A percentile compares a stretch with the other conserved stretches of the same genome.
Conservation (phyloP, 2,329 filamentous ascomycete genomes). For the Aspergillus novoparasiticus region DNA sequence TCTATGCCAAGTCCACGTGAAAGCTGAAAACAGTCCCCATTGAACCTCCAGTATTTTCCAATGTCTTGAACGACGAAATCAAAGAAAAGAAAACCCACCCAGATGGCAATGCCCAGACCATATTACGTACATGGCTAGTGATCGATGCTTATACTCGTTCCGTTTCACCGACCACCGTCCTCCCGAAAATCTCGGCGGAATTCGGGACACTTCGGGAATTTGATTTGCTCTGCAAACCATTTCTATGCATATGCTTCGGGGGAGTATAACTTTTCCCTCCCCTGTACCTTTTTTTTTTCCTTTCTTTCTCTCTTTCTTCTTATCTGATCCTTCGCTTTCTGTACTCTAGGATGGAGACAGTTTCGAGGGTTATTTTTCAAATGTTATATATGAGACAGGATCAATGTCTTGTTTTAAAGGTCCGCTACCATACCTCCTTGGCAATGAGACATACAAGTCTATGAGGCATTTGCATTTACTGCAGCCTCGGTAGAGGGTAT, state of each 20-base stretch:
- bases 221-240: constrained; percentile 17
- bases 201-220: constrained; percentile 25
- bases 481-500: constrained; percentile 2
- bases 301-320: constrained; percentile 3
- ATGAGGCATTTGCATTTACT: neutral
- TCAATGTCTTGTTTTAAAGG: too few species aligned
- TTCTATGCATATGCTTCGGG: constrained; percentile 1
- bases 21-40: neutral
- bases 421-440: too few species aligned
- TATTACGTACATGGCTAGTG: neutral
- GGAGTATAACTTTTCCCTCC: constrained; percentile 11
- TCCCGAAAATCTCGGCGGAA: constrained; percentile 21
- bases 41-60: neutral
- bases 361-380: neutral
- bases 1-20: neutral
- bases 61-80: neutral
- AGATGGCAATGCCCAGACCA: neutral
- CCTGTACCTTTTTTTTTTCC: constrained; percentile 2
- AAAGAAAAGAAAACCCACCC: neutral
- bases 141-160: constrained; percentile 2
- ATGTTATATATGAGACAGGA: neutral
- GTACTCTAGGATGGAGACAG: neutral
- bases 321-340: neutral
- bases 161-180: constrained; percentile 12
- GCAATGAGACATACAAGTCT: neutral